Evolutionary conservation across 2,329 filamentous ascomycete genomes (phyloP).

Genomic region (Trichoderma koningii): DNA sequence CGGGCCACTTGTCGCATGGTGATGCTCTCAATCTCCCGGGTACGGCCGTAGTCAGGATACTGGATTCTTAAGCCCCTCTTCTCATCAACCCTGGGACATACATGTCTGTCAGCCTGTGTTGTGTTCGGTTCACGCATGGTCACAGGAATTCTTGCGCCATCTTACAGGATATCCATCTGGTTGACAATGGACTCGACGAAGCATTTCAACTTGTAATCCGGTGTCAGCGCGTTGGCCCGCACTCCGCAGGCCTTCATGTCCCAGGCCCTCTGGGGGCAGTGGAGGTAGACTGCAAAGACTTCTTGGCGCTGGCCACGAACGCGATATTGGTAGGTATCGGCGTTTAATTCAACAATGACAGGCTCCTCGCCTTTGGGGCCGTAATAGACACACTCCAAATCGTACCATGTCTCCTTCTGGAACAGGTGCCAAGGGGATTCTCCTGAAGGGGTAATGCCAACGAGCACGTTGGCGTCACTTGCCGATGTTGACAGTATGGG

Average conservation of each 20-base stretch:
- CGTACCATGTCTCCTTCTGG: slow-evolving; percentile 33
- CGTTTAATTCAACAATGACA: slow-evolving; percentile 36
- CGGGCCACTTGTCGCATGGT: slow-evolving; percentile 22
- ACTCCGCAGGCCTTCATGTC: slow-evolving; percentile 37
- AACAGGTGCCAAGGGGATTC: slow-evolving; percentile 30
- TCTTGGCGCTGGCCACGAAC: slow-evolving; percentile 32
- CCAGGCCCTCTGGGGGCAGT: slow-evolving; percentile 39
- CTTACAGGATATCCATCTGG: slow-evolving; percentile 35
- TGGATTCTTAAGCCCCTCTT: slow-evolving; percentile 7
- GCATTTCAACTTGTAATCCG: slow-evolving; percentile 28
- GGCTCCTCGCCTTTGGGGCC: slow-evolving; percentile 5
- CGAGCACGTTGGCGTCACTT: slow-evolving; percentile 34
- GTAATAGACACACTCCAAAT: slow-evolving; percentile 33
- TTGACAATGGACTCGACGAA: slow-evolving; percentile 33
- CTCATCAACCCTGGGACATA: neutral
- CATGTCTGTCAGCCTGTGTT: neutral
- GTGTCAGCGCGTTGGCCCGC: slow-evolving; percentile 24
- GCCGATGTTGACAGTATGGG: slow-evolving; percentile 36
- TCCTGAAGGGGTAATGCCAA: slow-evolving; percentile 26
- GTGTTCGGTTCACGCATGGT: neutral
- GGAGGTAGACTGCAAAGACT: slow-evolving; percentile 34
- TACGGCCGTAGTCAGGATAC: neutral
- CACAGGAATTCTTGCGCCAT: neutral
- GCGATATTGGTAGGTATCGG: slow-evolving; percentile 32
- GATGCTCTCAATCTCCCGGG: neutral